A percentile compares a stretch with the other conserved stretches of the same genome.
Evolutionary conservation across 345 rosid species (phyloP).

Genomic region (Bruguiera parviflora): DNA sequence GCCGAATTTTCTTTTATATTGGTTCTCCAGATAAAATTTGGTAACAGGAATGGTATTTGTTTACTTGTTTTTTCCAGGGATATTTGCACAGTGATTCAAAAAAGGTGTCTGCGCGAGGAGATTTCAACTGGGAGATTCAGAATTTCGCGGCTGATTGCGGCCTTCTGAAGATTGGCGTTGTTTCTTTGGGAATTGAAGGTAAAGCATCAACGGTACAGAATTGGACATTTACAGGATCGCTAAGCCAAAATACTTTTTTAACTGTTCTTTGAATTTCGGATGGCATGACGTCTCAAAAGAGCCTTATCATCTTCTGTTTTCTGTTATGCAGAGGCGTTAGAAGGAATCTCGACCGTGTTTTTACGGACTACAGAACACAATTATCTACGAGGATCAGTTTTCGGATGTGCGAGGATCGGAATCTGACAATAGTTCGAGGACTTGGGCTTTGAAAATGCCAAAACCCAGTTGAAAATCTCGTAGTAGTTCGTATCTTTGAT

Average conservation of each 20-base stretch:
- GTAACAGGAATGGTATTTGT: background rate
- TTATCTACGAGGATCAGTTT: slow-evolving; percentile 19
- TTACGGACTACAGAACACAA: background rate
- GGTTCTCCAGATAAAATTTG: background rate
- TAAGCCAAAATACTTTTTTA: background rate
- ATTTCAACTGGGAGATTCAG: slow-evolving; percentile 6
- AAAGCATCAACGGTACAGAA: no score
- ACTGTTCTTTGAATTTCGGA: background rate
- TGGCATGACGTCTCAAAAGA: slow-evolving; percentile 6
- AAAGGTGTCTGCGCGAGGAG: background rate
- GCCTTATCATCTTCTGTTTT: background rate
- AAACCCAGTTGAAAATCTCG: slow-evolving; percentile 25
- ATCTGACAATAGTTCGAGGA: slow-evolving; percentile 15
- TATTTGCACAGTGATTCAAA: background rate
- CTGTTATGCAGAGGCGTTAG: slow-evolving; percentile 21
- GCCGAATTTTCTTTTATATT: slow-evolving; percentile 2
- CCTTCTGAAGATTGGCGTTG: slow-evolving; percentile 9
- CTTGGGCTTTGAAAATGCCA: slow-evolving; percentile 30
- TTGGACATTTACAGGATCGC: slow-evolving; percentile 8
- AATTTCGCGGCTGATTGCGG: slow-evolving; percentile 5
- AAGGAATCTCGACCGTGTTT: background rate
- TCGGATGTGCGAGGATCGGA: background rate
- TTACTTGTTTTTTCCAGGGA: background rate
- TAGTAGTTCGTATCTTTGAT: slow-evolving; percentile 4
- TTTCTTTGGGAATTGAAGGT: slow-evolving; percentile 1